Evolutionary conservation across 331 rosid species (phyloP), one percentile per base, ranked within the genome.

Genomic region (Telfairia occidentalis): DNA sequence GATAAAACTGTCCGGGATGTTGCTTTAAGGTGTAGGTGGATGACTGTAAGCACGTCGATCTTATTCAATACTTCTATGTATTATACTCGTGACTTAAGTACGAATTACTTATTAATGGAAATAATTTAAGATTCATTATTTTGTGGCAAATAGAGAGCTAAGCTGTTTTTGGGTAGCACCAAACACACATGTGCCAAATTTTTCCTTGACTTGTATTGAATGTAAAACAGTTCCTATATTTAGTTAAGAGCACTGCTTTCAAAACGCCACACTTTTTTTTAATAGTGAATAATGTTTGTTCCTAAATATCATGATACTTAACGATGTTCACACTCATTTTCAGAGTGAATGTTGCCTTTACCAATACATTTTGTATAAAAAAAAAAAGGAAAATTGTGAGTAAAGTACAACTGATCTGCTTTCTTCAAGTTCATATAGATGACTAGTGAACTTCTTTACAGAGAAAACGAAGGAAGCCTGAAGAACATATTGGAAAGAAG

Each of bases 21-120:
- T 83, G 98, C 98, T 79, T 84, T 95, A 90, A 87, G 98, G 92
- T 91, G 96, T 90, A 85, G 96, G 90, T 95, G 98, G 98, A 87
- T 94, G 97, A 90, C 85, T 73, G 98, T 95, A 87, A 82, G 96
- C 80, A 69, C 87, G 61, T 69, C 37, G 46, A 59, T 85, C 83
- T 78, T 74, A 26, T 69, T 13, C 43, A 34, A 26, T n/a, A 21
- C 24, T 61, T 76, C 29, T 75, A 5, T 35, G 38, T 54, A 29
- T 74, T 35, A 19, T 65, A 7, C 26, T 30, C 13, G 15, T 54
- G 53, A 9, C 73, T 60, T 26, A 21, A 9, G 57, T 74, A 43
- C 38, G 12, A 63, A 9, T 34, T 46, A 18, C 61, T 15, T n/a
- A 13, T 43, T 58, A 26, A 19, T 35, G 59, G 60, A 40, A 37